Evolutionary conservation across 495 filamentous ascomycete species (phyloP).

Genomic region (Aspergillus nidulans): DNA sequence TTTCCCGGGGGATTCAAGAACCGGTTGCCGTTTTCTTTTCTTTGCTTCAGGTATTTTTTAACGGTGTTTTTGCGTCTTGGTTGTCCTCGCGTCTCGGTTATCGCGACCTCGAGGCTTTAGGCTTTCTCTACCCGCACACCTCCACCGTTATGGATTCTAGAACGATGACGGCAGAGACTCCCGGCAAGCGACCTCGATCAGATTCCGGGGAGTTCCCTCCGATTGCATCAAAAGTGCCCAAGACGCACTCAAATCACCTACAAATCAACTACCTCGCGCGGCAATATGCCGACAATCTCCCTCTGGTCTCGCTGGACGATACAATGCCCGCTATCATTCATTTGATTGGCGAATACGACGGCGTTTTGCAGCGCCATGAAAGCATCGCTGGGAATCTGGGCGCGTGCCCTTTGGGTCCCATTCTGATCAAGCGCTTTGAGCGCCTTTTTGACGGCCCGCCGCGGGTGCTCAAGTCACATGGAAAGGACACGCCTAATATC

Average conservation of each 20-base stretch:
- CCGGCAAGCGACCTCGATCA: conserved; percentile 58
- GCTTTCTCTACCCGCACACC: neutral
- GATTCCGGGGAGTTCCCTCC: conserved; percentile 44
- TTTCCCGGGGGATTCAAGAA: neutral
- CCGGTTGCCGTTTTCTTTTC: neutral
- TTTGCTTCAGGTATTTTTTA: neutral
- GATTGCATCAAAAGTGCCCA: conserved; percentile 49
- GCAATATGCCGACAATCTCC: conserved; percentile 57
- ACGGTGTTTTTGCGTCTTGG: neutral
- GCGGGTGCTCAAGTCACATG: conserved; percentile 59
- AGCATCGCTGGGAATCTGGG: conserved; percentile 81
- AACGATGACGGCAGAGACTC: conserved; percentile 32
- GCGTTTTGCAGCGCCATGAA: conserved; percentile 78
- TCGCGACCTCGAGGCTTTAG: neutral
- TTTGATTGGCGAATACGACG: conserved; percentile 74
- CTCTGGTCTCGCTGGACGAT: conserved; percentile 56
- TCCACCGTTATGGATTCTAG: conserved; percentile 36
- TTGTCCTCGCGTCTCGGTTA: neutral
- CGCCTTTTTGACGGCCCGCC: conserved; percentile 79
- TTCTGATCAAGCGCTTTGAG: conserved; percentile 80
- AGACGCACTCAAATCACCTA: conserved; percentile 53
- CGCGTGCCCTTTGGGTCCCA: conserved; percentile 75
- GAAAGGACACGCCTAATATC: conserved; percentile 58
- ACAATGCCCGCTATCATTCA: conserved; percentile 57
- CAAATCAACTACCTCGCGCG: conserved; percentile 82